Conservation (phyloP, 768 basidiomycete genomes). For the Lactarius sanguifluus region DNA sequence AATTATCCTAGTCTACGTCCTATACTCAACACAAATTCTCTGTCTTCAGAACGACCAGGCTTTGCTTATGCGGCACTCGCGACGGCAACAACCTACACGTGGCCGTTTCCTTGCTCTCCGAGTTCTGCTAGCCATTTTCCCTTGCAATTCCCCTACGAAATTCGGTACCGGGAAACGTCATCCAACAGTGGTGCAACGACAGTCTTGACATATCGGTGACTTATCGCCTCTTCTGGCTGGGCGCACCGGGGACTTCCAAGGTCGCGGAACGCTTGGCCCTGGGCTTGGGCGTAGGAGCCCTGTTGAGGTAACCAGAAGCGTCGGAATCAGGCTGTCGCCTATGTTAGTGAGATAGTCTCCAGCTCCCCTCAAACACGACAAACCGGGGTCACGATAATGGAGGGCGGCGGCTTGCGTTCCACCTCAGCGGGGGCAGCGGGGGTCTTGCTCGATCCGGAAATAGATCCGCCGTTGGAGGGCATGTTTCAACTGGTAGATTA, state of each 20-base stretch:
- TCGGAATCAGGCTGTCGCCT: not conserved
- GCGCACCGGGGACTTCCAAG: not conserved
- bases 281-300: not conserved
- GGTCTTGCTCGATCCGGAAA: not conserved
- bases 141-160: not conserved
- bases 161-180: not conserved
- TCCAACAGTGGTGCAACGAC: not conserved
- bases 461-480: conserved; percentile 10
- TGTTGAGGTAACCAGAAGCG: too few relatives aligned
- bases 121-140: too few relatives aligned
- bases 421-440: not conserved
- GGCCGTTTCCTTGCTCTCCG: too few relatives aligned
- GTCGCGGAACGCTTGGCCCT: not conserved
- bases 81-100: too few relatives aligned
- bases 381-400: conserved; percentile 7
- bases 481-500: conserved; percentile 11
- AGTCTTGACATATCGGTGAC: not conserved
- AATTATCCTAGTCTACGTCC: too few relatives aligned
- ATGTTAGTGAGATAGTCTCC: not conserved
- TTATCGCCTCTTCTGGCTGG: conserved; percentile 10
- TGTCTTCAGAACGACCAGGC: too few relatives aligned
- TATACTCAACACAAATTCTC: too few relatives aligned
- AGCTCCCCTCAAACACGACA: not conserved
- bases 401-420: not conserved
- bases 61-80: too few relatives aligned